These are phyloP conservation scores for Psilocybe sp. DNA, from an alignment of 768 basidiomycete species.

Conservation along the genomic window DNA sequence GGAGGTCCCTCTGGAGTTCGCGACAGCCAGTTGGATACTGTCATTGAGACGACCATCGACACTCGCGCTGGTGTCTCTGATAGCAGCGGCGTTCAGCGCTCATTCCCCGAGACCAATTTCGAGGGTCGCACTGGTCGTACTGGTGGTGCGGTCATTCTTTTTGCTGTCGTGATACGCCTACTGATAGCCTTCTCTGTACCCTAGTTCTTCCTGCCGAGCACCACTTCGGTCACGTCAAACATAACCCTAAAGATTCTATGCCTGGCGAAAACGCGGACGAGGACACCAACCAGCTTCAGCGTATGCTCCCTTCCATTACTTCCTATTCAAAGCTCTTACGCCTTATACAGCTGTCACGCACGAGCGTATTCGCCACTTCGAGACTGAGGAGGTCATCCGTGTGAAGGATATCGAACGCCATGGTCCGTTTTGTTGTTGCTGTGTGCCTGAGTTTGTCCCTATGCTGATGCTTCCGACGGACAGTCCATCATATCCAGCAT, in stretches of 20 bases:
- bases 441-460: not conserved
- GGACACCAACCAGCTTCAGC: constrained; percentile 11
- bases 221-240: constrained; percentile 8
- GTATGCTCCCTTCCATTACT: not conserved
- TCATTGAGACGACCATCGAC: too few species aligned
- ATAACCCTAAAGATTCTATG: constrained; percentile 8
- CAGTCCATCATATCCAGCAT: constrained; percentile 37
- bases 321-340: not conserved
- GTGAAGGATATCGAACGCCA: constrained; percentile 32
- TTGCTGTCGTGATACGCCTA: not conserved
- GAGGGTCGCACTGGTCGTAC: not conserved
- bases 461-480: not conserved
- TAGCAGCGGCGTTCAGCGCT: not conserved
- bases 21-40: too few species aligned
- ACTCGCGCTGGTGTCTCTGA: too few species aligned
- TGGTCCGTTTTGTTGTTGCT: constrained; percentile 16
- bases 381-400: constrained; percentile 24
- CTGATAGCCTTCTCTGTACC: not conserved
- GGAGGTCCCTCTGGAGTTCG: too few species aligned
- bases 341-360: constrained; percentile 8
- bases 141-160: not conserved
- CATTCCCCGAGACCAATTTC: too few species aligned
- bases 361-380: constrained; percentile 12
- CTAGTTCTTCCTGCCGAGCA: constrained; percentile 4
- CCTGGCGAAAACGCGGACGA: constrained; percentile 9